Evolutionary conservation across 2,329 filamentous ascomycete species (phyloP).

Genomic region (Colletotrichum magnum): DNA sequence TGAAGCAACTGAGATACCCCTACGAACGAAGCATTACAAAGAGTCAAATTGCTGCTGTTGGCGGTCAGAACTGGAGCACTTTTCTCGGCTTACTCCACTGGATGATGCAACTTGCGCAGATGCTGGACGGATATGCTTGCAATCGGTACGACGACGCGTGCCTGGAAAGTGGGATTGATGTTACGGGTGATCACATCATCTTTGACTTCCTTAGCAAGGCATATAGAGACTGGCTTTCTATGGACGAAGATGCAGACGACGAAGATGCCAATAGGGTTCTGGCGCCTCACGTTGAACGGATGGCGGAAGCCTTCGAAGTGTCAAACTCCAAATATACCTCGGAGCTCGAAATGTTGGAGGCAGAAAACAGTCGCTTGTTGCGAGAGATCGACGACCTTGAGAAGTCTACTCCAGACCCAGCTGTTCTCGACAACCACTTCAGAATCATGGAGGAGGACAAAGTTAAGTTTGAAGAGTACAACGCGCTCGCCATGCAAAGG

Average conservation of each 20-base stretch:
- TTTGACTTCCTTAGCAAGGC: conserved; percentile 92
- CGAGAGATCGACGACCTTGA: conserved; percentile 92
- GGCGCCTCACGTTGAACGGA: conserved; percentile 85
- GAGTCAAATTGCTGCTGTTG: conserved; percentile 93
- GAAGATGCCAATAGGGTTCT: conserved; percentile 86
- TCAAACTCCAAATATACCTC: conserved; percentile 88
- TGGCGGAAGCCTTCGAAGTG: conserved; percentile 89
- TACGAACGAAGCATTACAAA: conserved; percentile 97
- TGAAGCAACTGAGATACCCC: conserved; percentile 95
- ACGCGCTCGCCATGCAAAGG: conserved; percentile 84
- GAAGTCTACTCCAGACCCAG: conserved; percentile 86
- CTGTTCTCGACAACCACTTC: conserved; percentile 88
- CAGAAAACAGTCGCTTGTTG: conserved; percentile 83
- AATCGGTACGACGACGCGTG: conserved; percentile 93
- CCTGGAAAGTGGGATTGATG: conserved; percentile 87
- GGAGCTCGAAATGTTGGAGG: conserved; percentile 88
- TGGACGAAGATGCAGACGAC: conserved; percentile 89
- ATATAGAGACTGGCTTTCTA: conserved; percentile 93
- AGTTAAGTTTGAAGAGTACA: conserved; percentile 96
- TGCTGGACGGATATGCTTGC: conserved; percentile 86
- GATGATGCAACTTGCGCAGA: conserved; percentile 98
- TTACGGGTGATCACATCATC: conserved; percentile 91
- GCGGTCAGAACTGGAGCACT: conserved; percentile 96
- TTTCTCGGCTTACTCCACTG: conserved; percentile 96
- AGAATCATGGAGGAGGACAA: conserved; percentile 96